phyloP scores from a whole-genome alignment of 768 basidiomycete species.

The Vararia minispora region DNA sequence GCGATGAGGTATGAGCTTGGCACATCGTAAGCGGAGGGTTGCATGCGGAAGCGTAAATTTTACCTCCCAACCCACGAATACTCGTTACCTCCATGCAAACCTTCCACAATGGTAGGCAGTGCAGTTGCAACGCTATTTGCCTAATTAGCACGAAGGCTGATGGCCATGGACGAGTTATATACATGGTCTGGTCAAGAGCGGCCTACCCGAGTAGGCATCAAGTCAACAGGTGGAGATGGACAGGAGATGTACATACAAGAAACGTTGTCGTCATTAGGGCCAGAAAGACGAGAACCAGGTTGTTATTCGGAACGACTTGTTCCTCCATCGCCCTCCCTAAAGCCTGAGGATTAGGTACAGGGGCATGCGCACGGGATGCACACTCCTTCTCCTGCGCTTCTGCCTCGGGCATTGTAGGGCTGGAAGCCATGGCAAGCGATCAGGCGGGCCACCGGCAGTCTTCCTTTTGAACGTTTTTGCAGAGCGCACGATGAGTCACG shows the following conservation, averaged over 20 bases:
- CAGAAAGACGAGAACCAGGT: neutral
- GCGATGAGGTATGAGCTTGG: slow-evolving; percentile 20
- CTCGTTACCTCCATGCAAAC: slow-evolving; percentile 48
- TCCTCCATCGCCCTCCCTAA: too few species aligned
- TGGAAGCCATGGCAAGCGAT: too few species aligned
- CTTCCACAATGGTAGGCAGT: slow-evolving; percentile 59
- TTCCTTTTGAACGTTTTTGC: too few species aligned
- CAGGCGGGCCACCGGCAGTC: too few species aligned
- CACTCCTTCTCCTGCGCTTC: too few species aligned
- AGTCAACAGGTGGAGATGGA: neutral
- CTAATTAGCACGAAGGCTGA: slow-evolving; percentile 4
- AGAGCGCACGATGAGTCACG: too few species aligned
- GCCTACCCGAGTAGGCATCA: slow-evolving; percentile 19
- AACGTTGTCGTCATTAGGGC: neutral
- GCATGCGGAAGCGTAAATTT: slow-evolving; percentile 8
- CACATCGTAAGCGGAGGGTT: neutral
- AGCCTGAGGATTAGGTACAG: too few species aligned
- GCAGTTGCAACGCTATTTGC: slow-evolving; percentile 49
- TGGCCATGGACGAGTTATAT: slow-evolving; percentile 3
- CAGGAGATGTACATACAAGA: neutral
- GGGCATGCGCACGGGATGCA: too few species aligned
- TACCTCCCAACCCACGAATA: slow-evolving; percentile 73
- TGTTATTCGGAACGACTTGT: neutral
- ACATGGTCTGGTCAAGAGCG: slow-evolving; percentile 48
- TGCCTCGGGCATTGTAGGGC: too few species aligned